Conservation (phyloP, 495 filamentous ascomycete species). For the Penicillium angulare region DNA sequence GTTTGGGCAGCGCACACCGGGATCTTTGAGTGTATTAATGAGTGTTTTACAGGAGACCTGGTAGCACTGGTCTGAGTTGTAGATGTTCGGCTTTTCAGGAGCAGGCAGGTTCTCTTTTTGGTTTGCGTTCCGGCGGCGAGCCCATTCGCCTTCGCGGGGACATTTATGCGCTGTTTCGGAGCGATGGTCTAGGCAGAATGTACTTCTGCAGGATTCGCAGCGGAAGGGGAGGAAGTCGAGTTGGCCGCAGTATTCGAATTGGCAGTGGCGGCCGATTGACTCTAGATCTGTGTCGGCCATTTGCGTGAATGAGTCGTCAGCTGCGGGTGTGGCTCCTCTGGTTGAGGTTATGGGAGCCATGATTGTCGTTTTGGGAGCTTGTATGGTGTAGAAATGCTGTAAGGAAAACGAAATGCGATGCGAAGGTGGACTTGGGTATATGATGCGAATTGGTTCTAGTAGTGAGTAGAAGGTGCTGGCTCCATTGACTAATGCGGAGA, state of each 20-base stretch:
- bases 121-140: constrained; percentile 53
- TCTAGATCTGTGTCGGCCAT: constrained; percentile 69
- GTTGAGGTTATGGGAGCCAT: constrained; percentile 36
- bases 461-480: constrained; percentile 32
- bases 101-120: constrained; percentile 21
- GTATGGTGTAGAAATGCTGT: no score
- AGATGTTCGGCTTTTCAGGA: constrained; percentile 52
- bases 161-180: constrained; percentile 83
- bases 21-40: constrained; percentile 74
- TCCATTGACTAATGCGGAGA: constrained; percentile 36
- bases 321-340: constrained; percentile 14
- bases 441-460: neutral
- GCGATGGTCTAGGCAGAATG: constrained; percentile 94
- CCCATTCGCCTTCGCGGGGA: constrained; percentile 82
- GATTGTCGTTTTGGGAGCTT: neutral
- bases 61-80: constrained; percentile 70
- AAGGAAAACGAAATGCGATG: neutral
- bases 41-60: constrained; percentile 75
- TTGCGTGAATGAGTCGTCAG: constrained; percentile 45
- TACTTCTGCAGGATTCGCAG: constrained; percentile 83
- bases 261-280: constrained; percentile 86
- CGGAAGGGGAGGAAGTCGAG: constrained; percentile 96
- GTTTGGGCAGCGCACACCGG: constrained; percentile 74
- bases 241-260: constrained; percentile 84
- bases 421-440: neutral